Base-by-base conservation (phyloP, 306 rosid species). In the Morella rubra region DNA sequence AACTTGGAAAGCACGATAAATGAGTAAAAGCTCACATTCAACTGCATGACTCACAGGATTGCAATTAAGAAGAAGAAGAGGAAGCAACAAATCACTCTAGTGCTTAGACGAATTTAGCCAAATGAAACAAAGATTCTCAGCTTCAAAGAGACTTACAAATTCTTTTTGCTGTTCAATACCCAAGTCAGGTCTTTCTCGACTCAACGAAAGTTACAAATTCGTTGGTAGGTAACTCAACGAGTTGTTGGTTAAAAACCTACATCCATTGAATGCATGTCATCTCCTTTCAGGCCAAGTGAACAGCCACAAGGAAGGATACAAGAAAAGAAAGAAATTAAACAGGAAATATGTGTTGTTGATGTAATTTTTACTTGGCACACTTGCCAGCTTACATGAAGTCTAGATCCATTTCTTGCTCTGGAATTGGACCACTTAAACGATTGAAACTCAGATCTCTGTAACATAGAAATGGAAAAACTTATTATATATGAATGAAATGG, bases 391-490 rank as follows among this genome's bases (percentile, higher is more conserved):
- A 93, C 98, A 93, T 19, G 76, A 46, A 70, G 71, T 79, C 6
- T 22, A 86, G 9, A 6, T 5, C 2, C 24, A 71, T 56, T 69
- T 7, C 45, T 72, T 86, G 47, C 5, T 32, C 37, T 55, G 95
- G 98, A 81, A 94, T 81, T 76, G 76, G 13, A 79, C 93, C 97
- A 0, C 84, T 89, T 79, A 94, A 79, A 68, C 32, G 83, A 71
- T 94, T 94, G 79, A 85, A 94, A 87, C 98, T 94, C 77, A 94
- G 73, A 81, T 94, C 97, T 76, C 97, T 90, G 76, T 6, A 84
- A 71, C 37, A 32, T 32, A 32, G 37, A 32, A 32, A 32, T 3
- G 37, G 37, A 32, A 32, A 27, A 32, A 32, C 37, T 32, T 32
- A 32, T 32, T 32, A 0, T 32, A 32, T 32, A 32, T 32, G 37